Base-by-base conservation (phyloP, 2,329 filamentous ascomycete species). In the Fusarium zealandicum region DNA sequence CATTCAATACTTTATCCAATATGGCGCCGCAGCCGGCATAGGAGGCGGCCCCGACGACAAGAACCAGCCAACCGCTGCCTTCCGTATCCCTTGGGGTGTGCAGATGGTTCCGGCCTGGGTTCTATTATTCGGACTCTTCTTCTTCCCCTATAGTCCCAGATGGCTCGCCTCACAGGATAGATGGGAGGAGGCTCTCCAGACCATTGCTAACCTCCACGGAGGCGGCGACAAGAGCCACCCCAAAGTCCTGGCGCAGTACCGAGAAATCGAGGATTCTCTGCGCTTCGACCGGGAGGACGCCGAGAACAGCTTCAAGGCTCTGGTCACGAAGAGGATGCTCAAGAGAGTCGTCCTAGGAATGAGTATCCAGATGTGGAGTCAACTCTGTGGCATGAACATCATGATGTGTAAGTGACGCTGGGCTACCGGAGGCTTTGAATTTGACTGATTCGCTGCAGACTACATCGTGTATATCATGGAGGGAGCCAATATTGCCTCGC, bases 121-220 rank as follows among this genome's bases (percentile, higher is more conserved):
- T 12, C 74, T 86, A 1, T 75, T 87, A 39, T 64, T 80, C 20
- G 83, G 83, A 1, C 75, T 85, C 14, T 78, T 84, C 68, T 86
- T 85, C 72, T 81, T 87, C 60, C 84, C 84, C 1, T 82, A 84
- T 58, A 87, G 83, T 33, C 89, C 89, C 1, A 81, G 88, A 49
- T 90, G 88, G 87, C 78, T 91, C 10, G 88, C 88, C 13, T 80
- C 80, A 13, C 81, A 87, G 61, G 87, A 87, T 57, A 80, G 83
- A 5, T 88, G 86, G 78, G 86, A 89, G 30, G 82, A 90, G 66
- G 84, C 84, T 0, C 76, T 85, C 35, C 66, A 77, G 17, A 81
- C 84, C 35, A 78, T 89, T 14, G 85, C 84, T 0, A 68, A 75
- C 17, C 75, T 89, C 1, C 86, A 89, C 61, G 85, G 81, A 5